Conservation (phyloP, 257 asterid species). For the Solanum neorickii region DNA sequence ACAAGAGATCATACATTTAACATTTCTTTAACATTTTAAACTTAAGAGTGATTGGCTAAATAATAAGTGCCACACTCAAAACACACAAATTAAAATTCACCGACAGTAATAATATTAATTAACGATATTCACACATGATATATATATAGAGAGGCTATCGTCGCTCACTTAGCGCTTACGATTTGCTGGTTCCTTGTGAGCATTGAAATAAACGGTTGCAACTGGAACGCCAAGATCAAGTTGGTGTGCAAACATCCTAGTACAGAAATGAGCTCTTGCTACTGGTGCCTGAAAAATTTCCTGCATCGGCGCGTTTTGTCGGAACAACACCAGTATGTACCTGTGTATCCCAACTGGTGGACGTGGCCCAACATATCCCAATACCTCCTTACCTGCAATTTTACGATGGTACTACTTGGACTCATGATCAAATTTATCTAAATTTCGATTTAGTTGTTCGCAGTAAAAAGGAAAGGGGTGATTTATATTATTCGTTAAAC, state of each 20-base stretch:
- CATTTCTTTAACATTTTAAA: background rate
- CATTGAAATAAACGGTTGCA: conserved; percentile 48
- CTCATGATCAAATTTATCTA: background rate
- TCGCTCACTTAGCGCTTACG: conserved; percentile 11
- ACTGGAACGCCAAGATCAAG: conserved; percentile 37
- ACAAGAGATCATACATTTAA: background rate
- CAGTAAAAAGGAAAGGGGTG: background rate
- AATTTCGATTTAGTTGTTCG: background rate
- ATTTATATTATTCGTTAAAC: no score
- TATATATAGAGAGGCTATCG: background rate
- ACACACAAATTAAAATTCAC: background rate
- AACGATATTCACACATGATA: background rate
- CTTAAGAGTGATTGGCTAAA: background rate
- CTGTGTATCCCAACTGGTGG: conserved; percentile 56
- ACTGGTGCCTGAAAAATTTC: conserved; percentile 10
- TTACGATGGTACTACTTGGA: background rate
- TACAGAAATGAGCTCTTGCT: conserved; percentile 30
- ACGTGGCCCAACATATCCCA: conserved; percentile 27
- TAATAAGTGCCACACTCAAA: background rate
- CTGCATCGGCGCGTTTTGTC: conserved; percentile 8
- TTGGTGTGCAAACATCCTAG: conserved; percentile 33
- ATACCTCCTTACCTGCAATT: conserved; percentile 32
- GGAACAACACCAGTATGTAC: conserved; percentile 38
- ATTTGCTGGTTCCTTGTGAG: conserved; percentile 40
- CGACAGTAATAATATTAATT: background rate